Percentiles rank a stretch among this genome's conserved stretches.
Evolutionary conservation across 1,284 basidiomycete genomes (phyloP).

Genomic region (Trichosporon inkin): DNA sequence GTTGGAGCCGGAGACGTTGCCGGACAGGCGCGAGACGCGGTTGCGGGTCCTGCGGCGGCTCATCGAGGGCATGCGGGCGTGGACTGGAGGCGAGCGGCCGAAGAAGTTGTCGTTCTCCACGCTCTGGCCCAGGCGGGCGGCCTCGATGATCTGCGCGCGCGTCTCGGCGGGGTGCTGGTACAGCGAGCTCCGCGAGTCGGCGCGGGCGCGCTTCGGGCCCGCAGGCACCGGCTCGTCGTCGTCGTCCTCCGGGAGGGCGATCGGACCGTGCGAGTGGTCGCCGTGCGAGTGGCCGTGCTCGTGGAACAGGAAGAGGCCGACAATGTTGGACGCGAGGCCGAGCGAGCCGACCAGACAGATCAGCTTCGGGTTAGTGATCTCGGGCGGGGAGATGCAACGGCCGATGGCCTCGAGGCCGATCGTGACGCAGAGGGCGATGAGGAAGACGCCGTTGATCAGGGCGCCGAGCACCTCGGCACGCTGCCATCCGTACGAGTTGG

Average conservation of each 20-base stretch:
- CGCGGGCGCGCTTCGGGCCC: conserved; percentile 26
- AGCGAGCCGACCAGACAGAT: conserved; percentile 86
- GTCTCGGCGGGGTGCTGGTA: conserved; percentile 75
- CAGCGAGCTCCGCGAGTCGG: conserved; percentile 47
- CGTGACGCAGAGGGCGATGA: conserved; percentile 91
- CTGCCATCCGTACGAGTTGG: conserved; percentile 67
- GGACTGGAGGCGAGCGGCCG: conserved; percentile 28
- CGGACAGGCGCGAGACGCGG: conserved; percentile 18
- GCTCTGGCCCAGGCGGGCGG: conserved; percentile 57
- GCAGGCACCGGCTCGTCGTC: conserved; percentile 16
- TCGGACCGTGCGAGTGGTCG: conserved; percentile 25
- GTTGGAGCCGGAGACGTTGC: conserved; percentile 28
- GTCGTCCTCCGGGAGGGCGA: conserved; percentile 30
- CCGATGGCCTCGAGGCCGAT: conserved; percentile 91
- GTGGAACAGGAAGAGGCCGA: conserved; percentile 93
- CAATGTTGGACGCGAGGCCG: conserved; percentile 85
- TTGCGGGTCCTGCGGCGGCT: conserved; percentile 20
- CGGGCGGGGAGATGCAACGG: conserved; percentile 79
- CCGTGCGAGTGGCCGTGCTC: conserved; percentile 62
- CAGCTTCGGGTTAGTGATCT: conserved; percentile 80
- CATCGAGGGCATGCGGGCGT: conserved; percentile 22
- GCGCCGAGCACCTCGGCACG: conserved; percentile 97
- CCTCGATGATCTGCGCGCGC: conserved; percentile 79
- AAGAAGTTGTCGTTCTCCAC: conserved; percentile 23
- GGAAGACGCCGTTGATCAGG: conserved; percentile 92